A percentile compares a stretch with the other conserved stretches of the same genome.
phyloP scores from a whole-genome alignment of 441 rosid species.

The Pelargonium myrrhifolium region DNA sequence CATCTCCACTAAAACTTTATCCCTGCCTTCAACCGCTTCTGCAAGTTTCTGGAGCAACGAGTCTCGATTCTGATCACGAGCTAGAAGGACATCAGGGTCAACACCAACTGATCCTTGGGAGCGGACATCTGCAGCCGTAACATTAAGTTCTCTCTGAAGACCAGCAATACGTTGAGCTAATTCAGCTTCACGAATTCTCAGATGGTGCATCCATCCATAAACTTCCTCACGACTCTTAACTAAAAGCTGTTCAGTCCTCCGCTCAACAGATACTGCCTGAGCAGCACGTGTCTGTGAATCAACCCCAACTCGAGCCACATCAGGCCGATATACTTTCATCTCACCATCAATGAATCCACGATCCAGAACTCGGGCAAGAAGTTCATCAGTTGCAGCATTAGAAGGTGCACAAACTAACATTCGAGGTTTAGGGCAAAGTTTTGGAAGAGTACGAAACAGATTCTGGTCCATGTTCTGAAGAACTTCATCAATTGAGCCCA shows the following conservation, averaged over 20 bases:
- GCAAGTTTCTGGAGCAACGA: conserved; percentile 80
- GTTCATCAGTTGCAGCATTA: conserved; percentile 99
- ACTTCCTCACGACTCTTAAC: conserved; percentile 80
- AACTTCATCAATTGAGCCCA: conserved; percentile 96
- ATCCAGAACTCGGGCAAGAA: conserved; percentile 91
- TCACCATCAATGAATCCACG: conserved; percentile 99
- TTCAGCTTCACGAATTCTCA: conserved; percentile 67
- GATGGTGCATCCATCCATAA: conserved; percentile 71
- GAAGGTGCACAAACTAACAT: conserved; percentile 99
- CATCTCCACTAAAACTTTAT: conserved; percentile 92
- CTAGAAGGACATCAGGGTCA: conserved; percentile 87
- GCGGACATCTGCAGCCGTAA: conserved; percentile 65
- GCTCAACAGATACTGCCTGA: conserved; percentile 98
- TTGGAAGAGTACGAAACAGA: conserved; percentile 86
- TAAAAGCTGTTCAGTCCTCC: conserved; percentile 87
- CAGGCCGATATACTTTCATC: conserved; percentile 96
- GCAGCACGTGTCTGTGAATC: conserved; percentile 97
- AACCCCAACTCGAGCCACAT: conserved; percentile 97
- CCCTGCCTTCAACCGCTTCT: conserved; percentile 88
- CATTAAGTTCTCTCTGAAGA: conserved; percentile 67
- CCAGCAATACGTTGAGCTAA: conserved; percentile 73
- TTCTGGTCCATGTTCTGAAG: conserved; percentile 98
- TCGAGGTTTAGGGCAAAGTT: conserved; percentile 91
- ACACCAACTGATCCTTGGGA: conserved; percentile 97
- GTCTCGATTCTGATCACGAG: conserved; percentile 88